A percentile compares a stretch with the other conserved stretches of the same genome.
phyloP scores from a whole-genome alignment of 2,329 filamentous ascomycete species.

The Botrytis fragariae region DNA sequence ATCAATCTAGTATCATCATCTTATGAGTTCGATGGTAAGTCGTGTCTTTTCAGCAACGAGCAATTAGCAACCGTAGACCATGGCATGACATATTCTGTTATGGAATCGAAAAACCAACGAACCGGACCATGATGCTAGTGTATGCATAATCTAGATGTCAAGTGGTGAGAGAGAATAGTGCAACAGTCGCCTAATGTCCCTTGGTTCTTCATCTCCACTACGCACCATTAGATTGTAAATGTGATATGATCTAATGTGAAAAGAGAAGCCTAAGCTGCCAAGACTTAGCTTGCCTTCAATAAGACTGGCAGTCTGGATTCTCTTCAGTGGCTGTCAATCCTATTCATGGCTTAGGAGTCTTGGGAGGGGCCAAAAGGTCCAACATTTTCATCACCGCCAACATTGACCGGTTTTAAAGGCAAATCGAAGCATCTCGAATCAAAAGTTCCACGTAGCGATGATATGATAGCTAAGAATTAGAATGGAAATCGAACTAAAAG shows the following conservation, averaged over 20 bases:
- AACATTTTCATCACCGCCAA: background rate
- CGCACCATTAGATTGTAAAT: background rate
- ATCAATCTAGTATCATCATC: too few relatives aligned
- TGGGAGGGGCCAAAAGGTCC: background rate
- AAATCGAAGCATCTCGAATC: constrained; percentile 1
- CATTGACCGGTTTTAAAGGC: background rate
- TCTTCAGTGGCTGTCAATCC: background rate
- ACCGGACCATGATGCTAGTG: too few relatives aligned
- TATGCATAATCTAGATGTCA: background rate
- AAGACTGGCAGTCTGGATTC: background rate
- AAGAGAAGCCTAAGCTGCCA: background rate
- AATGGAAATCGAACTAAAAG: background rate
- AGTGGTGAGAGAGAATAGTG: background rate
- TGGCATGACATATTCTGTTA: too few relatives aligned
- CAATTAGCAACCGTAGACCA: background rate
- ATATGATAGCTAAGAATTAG: background rate
- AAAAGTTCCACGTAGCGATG: background rate
- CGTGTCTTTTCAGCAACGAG: too few relatives aligned
- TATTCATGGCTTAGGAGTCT: background rate
- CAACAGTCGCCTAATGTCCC: background rate
- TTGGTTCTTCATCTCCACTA: background rate
- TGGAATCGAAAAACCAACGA: too few relatives aligned
- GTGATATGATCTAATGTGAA: background rate
- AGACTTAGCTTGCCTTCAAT: background rate
- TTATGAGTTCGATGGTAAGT: background rate